These are phyloP conservation scores for Clathrospora elynae DNA, from an alignment of 2,329 filamentous ascomycete species.

Conservation along the genomic window DNA sequence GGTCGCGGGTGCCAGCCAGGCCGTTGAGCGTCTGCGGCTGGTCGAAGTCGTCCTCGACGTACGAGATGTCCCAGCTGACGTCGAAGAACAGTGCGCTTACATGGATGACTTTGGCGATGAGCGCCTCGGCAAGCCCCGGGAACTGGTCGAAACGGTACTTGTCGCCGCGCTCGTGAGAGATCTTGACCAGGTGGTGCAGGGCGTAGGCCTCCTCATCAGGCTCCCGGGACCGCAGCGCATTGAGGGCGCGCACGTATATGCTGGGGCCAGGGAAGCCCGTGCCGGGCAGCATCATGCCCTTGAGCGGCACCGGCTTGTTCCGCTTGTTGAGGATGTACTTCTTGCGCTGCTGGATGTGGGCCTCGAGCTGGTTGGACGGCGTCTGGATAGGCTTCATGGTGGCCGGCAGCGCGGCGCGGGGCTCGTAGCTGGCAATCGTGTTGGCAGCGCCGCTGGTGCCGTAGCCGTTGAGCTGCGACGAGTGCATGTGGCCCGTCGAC, in stretches of 20 bases:
- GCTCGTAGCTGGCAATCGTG: constrained; percentile 72
- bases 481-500: constrained; percentile 44
- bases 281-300: constrained; percentile 65
- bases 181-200: constrained; percentile 90
- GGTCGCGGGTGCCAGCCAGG: constrained; percentile 68
- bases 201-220: constrained; percentile 88
- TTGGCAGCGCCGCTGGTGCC: constrained; percentile 54
- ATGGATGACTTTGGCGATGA: constrained; percentile 83
- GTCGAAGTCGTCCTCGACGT: constrained; percentile 58
- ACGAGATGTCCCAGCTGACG: constrained; percentile 79
- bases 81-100: constrained; percentile 80
- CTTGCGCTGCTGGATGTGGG: constrained; percentile 66
- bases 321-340: constrained; percentile 55
- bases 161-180: constrained; percentile 91
- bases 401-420: constrained; percentile 64
- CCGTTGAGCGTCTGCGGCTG: constrained; percentile 64
- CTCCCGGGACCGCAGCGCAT: constrained; percentile 79
- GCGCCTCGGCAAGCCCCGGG: constrained; percentile 81
- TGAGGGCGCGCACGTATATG: constrained; percentile 87
- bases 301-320: constrained; percentile 46
- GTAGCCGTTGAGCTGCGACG: constrained; percentile 53
- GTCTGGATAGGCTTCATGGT: constrained; percentile 75
- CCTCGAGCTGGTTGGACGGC: constrained; percentile 72
- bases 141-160: constrained; percentile 96
- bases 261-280: constrained; percentile 77